Percentiles rank a stretch among this genome's conserved stretches.
phyloP scores from a whole-genome alignment of 1,284 basidiomycete species.

The Jaminaea rosea region DNA sequence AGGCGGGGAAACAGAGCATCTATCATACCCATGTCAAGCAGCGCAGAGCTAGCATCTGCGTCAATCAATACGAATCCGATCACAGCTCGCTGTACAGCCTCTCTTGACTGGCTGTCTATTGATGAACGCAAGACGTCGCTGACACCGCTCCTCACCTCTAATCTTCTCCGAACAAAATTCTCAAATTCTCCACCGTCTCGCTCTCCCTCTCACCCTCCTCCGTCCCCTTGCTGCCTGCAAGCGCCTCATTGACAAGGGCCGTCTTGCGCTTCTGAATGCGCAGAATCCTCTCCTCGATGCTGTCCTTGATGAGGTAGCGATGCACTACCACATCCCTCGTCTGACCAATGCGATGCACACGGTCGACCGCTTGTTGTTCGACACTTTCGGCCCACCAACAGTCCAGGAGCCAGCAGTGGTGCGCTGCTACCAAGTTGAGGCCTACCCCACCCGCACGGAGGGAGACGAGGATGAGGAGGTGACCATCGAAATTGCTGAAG shows the following conservation, averaged over 20 bases:
- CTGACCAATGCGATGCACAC: slow-evolving; percentile 72
- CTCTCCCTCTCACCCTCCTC: background rate
- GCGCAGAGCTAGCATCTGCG: too few relatives aligned
- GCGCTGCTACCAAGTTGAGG: slow-evolving; percentile 41
- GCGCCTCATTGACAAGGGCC: background rate
- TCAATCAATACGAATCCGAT: too few relatives aligned
- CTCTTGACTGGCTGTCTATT: too few relatives aligned
- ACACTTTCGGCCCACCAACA: slow-evolving; percentile 44
- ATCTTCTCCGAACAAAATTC: background rate
- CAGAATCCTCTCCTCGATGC: slow-evolving; percentile 91
- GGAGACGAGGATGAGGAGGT: slow-evolving; percentile 80
- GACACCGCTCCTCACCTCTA: too few relatives aligned
- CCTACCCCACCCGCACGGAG: slow-evolving; percentile 91
- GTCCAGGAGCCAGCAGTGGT: slow-evolving; percentile 40
- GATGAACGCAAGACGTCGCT: too few relatives aligned
- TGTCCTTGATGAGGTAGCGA: slow-evolving; percentile 81
- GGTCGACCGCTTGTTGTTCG: slow-evolving; percentile 63
- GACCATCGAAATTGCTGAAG: slow-evolving; percentile 67
- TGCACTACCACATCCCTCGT: slow-evolving; percentile 63
- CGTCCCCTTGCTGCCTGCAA: background rate
- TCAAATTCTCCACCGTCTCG: background rate
- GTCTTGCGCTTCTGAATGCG: slow-evolving; percentile 50
- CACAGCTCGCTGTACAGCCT: too few relatives aligned
- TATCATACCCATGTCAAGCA: too few relatives aligned
- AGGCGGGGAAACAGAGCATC: too few relatives aligned